Conservation (phyloP, 2,329 filamentous ascomycete species). For the Hymenoscyphus occultus region DNA sequence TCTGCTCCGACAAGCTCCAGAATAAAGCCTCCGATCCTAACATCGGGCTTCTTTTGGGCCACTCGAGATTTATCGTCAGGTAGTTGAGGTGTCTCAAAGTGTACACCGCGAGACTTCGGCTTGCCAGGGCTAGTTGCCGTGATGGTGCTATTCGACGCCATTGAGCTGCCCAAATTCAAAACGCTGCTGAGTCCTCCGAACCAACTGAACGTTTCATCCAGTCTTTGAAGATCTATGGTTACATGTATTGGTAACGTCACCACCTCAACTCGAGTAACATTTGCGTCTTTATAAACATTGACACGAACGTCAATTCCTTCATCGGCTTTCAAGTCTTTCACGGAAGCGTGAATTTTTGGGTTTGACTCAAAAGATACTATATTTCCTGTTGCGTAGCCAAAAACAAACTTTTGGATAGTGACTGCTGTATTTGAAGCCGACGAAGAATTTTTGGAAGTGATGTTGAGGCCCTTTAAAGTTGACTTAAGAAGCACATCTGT, state of each 20-base stretch:
- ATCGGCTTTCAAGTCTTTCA: conserved; percentile 56
- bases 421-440: conserved; percentile 28
- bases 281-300: conserved; percentile 46
- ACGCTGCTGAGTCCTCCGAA: conserved; percentile 92
- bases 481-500: conserved; percentile 34
- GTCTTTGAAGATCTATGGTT: conserved; percentile 70
- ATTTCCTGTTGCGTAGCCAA: conserved; percentile 60
- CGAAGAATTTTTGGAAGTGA: conserved; percentile 21
- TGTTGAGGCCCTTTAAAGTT: conserved; percentile 30
- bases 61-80: conserved; percentile 31
- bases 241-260: conserved; percentile 75
- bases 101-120: conserved; percentile 53
- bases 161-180: conserved; percentile 81
- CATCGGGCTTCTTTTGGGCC: conserved; percentile 61
- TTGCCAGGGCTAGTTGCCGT: conserved; percentile 38
- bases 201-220: conserved; percentile 85
- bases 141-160: conserved; percentile 67
- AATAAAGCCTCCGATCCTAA: conserved; percentile 73
- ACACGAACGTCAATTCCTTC: conserved; percentile 57
- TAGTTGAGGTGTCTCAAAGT: conserved; percentile 50
- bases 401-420: conserved; percentile 53
- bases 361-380: conserved; percentile 61
- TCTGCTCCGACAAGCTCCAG: conserved; percentile 74
- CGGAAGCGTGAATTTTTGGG: conserved; percentile 56
- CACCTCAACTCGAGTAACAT: conserved; percentile 56